Conservation (phyloP, 2,329 filamentous ascomycete species). For the Fusarium albidum region DNA sequence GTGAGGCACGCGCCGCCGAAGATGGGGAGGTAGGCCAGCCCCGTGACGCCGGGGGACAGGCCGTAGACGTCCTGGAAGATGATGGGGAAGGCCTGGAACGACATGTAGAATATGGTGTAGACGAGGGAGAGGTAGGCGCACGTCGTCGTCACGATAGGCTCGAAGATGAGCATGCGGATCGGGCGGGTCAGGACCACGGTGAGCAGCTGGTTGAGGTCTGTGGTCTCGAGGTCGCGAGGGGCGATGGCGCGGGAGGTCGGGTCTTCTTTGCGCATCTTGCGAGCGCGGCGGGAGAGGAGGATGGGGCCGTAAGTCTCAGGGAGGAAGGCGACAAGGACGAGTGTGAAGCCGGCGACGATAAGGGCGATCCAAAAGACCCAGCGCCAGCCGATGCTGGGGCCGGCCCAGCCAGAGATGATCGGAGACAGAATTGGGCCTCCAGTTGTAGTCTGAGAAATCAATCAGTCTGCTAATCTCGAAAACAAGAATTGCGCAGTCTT, state of each 20-base stretch:
- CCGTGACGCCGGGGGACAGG: slow-evolving; percentile 69
- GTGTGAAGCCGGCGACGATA: slow-evolving; percentile 70
- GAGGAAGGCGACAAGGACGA: slow-evolving; percentile 68
- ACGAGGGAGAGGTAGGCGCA: slow-evolving; percentile 76
- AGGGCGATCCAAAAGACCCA: slow-evolving; percentile 77
- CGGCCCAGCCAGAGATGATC: slow-evolving; percentile 69
- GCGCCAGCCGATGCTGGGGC: slow-evolving; percentile 67
- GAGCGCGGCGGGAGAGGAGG: slow-evolving; percentile 65
- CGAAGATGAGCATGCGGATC: slow-evolving; percentile 74
- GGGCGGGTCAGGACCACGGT: slow-evolving; percentile 76
- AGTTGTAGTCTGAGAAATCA: slow-evolving; percentile 59
- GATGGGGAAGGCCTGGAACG: slow-evolving; percentile 77
- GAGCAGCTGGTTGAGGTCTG: slow-evolving; percentile 65
- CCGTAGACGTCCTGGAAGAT: slow-evolving; percentile 72
- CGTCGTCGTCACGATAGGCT: slow-evolving; percentile 76
- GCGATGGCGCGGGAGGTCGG: slow-evolving; percentile 62
- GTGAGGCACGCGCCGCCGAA: slow-evolving; percentile 68
- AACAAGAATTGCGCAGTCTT: neutral
- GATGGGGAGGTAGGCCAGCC: slow-evolving; percentile 74
- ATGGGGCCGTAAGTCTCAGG: slow-evolving; percentile 71
- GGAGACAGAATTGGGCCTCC: slow-evolving; percentile 73
- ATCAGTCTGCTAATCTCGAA: slow-evolving; percentile 19
- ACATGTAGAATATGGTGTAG: slow-evolving; percentile 75
- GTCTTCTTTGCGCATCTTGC: slow-evolving; percentile 62
- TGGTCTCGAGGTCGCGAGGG: slow-evolving; percentile 69